Percentiles rank a stretch among this genome's conserved stretches.
These are phyloP conservation scores for Vicia sativa DNA, from an alignment of 306 rosid species.

Conservation along the genomic window DNA sequence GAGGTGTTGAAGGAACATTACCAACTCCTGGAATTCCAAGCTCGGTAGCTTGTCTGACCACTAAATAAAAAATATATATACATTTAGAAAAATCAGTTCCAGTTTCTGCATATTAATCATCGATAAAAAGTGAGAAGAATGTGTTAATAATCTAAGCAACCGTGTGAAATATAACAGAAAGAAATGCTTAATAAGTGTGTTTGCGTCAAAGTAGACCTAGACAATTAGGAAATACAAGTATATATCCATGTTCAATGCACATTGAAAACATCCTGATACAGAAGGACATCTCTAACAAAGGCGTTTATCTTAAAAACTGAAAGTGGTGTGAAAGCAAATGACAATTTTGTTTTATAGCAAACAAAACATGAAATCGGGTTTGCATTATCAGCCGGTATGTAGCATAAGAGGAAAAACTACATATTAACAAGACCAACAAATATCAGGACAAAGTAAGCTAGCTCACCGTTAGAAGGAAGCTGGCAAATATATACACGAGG, in stretches of 20 bases:
- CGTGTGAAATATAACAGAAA: background rate
- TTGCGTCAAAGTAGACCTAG: background rate
- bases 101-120: slow-evolving; percentile 2
- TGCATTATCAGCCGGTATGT: background rate
- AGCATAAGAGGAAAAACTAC: background rate
- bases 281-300: slow-evolving; percentile 5
- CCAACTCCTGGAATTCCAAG: slow-evolving; percentile 96
- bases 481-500: slow-evolving; percentile 96
- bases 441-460: slow-evolving; percentile 15
- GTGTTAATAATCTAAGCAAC: slow-evolving; percentile 1
- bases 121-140: background rate
- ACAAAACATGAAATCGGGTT: slow-evolving; percentile 18
- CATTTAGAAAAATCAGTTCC: slow-evolving; percentile 30
- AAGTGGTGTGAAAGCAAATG: slow-evolving; percentile 26
- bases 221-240: background rate
- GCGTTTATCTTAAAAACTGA: slow-evolving; percentile 4
- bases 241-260: slow-evolving; percentile 6
- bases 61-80: slow-evolving; percentile 48
- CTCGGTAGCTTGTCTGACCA: slow-evolving; percentile 87
- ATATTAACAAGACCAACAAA: slow-evolving; percentile 7
- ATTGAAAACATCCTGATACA: background rate
- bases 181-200: background rate
- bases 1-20: slow-evolving; percentile 97
- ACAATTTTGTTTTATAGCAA: slow-evolving; percentile 3
- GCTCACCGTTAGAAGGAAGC: slow-evolving; percentile 97